Base-by-base conservation (phyloP, 495 filamentous ascomycete species). In the Tuber indicum region DNA sequence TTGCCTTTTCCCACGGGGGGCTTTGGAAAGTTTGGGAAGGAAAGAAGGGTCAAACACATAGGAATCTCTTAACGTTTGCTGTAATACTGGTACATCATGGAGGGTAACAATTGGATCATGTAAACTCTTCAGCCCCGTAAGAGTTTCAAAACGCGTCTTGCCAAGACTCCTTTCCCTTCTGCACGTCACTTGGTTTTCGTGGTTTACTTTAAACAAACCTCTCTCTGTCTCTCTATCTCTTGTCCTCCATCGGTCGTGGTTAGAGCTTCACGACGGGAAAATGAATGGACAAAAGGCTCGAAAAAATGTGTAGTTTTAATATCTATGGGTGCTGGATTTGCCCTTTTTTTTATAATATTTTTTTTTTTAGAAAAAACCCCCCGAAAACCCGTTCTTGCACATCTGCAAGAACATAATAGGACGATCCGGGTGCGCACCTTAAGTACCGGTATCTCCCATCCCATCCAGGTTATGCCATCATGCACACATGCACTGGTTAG, bases 391-490 rank as follows among this genome's bases (percentile, higher is more conserved):
- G 58, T 66, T 66, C 32, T 66, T 36, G 58, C 26, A 66, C 58
- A 66, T 66, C 58, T 26, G 26, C 58, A 66, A 66, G 26, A 16
- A 66, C 5, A 36, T 66, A 26, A 66, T 66, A 66, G 58, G 58
- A 19, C 26, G 58, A 66, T 36, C 26, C 14, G 26, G 26, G 32
- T 36, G 58, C 26, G 32, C 58, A 66, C 58, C 26, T 17, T 36
- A 36, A 36, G 32, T 36, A 32, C 32, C 1, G 32, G 32, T 32
- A 66, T 17, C 32, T 6, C 26, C 58, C 58, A 66, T 36, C 26
- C 58, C 58, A 66, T 66, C 58, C 26, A 36, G 58, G 58, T 66
- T 66, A 66, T 66, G 58, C 58, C 26, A 66, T 66, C 58, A 66
- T 66, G 32, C 58, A 66, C 14, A 36, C 58, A 66, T 66, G 32